Evolutionary conservation across 176 grass and related monocot species (phyloP).

Genomic region (Aegilops longissima): DNA sequence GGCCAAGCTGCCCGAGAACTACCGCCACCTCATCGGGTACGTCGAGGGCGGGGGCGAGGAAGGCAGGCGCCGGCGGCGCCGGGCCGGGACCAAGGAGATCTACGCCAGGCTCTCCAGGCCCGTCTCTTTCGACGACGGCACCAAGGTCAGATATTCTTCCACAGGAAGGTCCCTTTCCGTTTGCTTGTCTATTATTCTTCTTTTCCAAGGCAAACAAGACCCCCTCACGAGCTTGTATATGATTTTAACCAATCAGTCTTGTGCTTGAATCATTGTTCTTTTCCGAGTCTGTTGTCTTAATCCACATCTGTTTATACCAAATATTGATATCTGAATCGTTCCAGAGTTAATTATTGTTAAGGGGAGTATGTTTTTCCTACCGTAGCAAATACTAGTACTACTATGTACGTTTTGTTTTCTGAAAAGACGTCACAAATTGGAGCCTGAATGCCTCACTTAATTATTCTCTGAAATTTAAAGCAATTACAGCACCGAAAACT

Average conservation of each 20-base stretch:
- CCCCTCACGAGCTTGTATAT: not conserved
- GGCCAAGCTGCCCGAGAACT: slow-evolving; percentile 85
- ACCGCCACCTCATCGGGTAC: slow-evolving; percentile 63
- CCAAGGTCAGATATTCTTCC: slow-evolving; percentile 44
- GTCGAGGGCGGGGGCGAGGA: slow-evolving; percentile 36
- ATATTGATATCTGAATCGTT: not conserved
- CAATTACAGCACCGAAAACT: not conserved
- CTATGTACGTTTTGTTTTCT: not conserved
- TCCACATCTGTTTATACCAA: not conserved
- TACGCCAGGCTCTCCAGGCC: slow-evolving; percentile 70
- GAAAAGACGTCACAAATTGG: not conserved
- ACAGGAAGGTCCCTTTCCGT: not conserved
- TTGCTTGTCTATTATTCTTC: not conserved
- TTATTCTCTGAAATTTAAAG: not conserved
- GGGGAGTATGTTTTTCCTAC: not conserved
- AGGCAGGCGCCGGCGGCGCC: not conserved
- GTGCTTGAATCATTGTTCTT: not conserved
- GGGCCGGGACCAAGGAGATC: slow-evolving; percentile 71
- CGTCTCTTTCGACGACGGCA: slow-evolving; percentile 55
- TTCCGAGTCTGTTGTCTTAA: not conserved
- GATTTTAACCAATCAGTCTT: not conserved
- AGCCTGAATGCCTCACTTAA: not conserved
- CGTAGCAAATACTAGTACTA: not conserved
- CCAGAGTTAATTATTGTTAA: not conserved
- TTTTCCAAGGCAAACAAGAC: no score